Evolutionary conservation across 2,329 filamentous ascomycete species (phyloP).

Genomic region (Purpureocillium lavendulum): DNA sequence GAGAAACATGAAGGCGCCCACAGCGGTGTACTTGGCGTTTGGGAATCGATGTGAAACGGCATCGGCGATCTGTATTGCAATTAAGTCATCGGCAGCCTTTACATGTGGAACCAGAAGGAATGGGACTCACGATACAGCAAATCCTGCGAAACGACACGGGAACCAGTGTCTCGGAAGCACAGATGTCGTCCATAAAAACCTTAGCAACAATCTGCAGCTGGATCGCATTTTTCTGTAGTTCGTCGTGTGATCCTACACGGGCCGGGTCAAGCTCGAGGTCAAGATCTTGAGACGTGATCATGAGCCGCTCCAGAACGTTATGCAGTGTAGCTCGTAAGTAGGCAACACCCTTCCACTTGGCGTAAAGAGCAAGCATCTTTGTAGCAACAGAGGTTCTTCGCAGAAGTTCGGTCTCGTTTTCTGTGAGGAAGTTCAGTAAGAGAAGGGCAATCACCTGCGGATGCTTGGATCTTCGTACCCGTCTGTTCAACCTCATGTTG

Average conservation of each 20-base stretch:
- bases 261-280: slow-evolving; percentile 61
- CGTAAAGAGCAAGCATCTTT: slow-evolving; percentile 63
- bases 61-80: slow-evolving; percentile 41
- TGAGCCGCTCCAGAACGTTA: slow-evolving; percentile 57
- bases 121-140: slow-evolving; percentile 50
- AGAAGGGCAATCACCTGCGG: not conserved
- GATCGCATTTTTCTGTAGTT: slow-evolving; percentile 56
- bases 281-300: slow-evolving; percentile 58
- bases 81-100: not conserved
- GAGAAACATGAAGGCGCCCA: slow-evolving; percentile 63
- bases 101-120: not conserved
- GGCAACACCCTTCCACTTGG: slow-evolving; percentile 59
- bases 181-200: slow-evolving; percentile 65
- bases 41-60: slow-evolving; percentile 57
- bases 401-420: slow-evolving; percentile 60
- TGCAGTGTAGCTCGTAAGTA: slow-evolving; percentile 59
- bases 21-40: slow-evolving; percentile 64
- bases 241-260: slow-evolving; percentile 49
- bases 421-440: slow-evolving; percentile 21
- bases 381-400: slow-evolving; percentile 64
- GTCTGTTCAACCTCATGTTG: slow-evolving; percentile 63
- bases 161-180: slow-evolving; percentile 51
- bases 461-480: slow-evolving; percentile 24
- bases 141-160: slow-evolving; percentile 58
- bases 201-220: slow-evolving; percentile 61